Evolutionary conservation across 495 filamentous ascomycete genomes (phyloP).

Genomic region (Talaromyces proteolyticus): DNA sequence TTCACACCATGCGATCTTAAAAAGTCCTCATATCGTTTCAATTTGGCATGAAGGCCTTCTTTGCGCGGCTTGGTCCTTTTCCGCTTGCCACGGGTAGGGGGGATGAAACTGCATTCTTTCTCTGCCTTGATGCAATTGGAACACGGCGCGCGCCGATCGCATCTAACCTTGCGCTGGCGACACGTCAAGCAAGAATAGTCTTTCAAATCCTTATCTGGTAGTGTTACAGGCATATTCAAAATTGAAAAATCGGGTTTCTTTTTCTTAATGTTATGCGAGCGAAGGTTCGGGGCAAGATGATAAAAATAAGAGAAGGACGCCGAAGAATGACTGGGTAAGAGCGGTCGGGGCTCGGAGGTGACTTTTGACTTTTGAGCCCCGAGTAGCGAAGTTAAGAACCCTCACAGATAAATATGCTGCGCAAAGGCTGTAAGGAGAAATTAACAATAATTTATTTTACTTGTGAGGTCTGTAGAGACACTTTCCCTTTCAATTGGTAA

Average conservation of each 20-base stretch:
- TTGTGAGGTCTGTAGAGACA: too few relatives aligned
- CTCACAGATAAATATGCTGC: too few relatives aligned
- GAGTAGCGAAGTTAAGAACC: too few relatives aligned
- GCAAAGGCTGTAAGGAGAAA: too few relatives aligned
- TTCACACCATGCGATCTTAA: background rate
- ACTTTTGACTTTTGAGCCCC: background rate
- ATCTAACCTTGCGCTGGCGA: constrained; percentile 25
- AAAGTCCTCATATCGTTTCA: background rate
- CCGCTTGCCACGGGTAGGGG: background rate
- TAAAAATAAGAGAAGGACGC: background rate
- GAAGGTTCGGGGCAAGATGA: background rate
- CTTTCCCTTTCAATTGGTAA: too few relatives aligned
- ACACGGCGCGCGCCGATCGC: constrained; percentile 20
- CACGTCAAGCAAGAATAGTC: constrained; percentile 24
- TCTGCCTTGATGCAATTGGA: constrained; percentile 20
- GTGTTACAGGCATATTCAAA: background rate
- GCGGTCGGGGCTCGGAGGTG: background rate
- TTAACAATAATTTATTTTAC: too few relatives aligned
- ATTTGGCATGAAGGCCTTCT: background rate
- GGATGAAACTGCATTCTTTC: background rate
- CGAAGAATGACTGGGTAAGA: background rate
- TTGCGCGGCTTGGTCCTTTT: background rate
- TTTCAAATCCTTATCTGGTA: constrained; percentile 29
- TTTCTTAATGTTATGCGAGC: background rate
- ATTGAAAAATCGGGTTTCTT: background rate